Conservation (phyloP, 768 basidiomycete genomes). For the Amanita rubescens region DNA sequence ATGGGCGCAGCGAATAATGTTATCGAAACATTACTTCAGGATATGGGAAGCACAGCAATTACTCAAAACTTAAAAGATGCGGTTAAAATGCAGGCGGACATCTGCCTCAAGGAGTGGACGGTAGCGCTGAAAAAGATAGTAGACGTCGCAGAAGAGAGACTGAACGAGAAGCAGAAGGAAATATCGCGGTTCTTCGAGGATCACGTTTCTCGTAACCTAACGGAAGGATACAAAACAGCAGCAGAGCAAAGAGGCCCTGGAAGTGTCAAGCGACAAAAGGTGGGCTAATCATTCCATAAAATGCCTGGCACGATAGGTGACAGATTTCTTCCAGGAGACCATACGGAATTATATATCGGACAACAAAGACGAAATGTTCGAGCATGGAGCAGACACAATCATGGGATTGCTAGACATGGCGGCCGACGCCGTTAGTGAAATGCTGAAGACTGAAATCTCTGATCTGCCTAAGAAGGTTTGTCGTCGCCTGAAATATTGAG, state of each 20-base stretch:
- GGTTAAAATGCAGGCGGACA: not conserved
- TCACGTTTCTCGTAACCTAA: not conserved
- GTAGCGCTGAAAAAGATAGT: not conserved
- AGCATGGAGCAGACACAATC: not conserved
- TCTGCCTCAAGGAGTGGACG: not conserved
- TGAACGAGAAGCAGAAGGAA: not conserved
- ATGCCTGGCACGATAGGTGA: no score
- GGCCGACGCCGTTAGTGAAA: not conserved
- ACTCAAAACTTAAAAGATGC: not conserved
- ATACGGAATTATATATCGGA: not conserved
- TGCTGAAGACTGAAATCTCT: not conserved
- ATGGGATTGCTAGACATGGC: not conserved
- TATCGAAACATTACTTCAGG: not conserved
- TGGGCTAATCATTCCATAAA: not conserved
- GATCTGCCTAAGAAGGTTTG: not conserved
- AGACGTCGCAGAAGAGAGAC: not conserved
- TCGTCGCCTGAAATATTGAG: not conserved
- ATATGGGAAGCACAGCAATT: not conserved
- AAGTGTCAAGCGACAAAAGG: no score
- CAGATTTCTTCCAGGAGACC: not conserved
- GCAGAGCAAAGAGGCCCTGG: not conserved
- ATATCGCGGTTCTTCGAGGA: not conserved
- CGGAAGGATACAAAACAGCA: not conserved
- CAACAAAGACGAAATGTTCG: not conserved
- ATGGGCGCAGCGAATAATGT: not conserved